Base-by-base conservation (phyloP, 2,329 filamentous ascomycete genomes). In the Colletotrichum zoysiae region DNA sequence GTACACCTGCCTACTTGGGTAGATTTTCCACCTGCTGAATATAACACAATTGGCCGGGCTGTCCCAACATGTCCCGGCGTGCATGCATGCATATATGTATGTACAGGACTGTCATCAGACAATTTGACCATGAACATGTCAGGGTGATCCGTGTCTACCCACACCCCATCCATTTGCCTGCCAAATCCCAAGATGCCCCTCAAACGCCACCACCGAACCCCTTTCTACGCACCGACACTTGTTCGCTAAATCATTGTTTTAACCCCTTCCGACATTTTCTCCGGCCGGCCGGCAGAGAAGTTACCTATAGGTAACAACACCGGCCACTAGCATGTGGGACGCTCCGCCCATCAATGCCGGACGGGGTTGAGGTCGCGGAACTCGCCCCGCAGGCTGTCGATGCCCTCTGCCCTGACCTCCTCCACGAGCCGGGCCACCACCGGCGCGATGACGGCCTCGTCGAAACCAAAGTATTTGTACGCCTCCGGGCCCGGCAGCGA, bases 391-490 rank as follows among this genome's bases (percentile, higher is more conserved):
- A 78, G 64, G 26, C 67, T 71, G 38, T 76, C 75, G 5, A 77
- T 58, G 16, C 75, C 77, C 30, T 77, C 70, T 20, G 58, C 69
- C 35, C 69, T 71, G 12, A 79, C 76, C 33, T 78, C 74, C 26
- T 74, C 75, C 35, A 75, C 74, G 23, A 79, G 69, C 63, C 74
- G 79, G 16, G 76, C 76, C 7, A 86, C 83, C 74, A 77, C 74
- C 3, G 76, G 75, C 5, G 79, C 79, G 57, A 82, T 82, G 73
- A 86, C 82, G 3, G 77, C 78, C 3, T 79, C 80, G 65, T 87
- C 84, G 73, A 85, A 89, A 0, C 86, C 85, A 74, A 89, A 89
- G 74, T 84, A 84, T 72, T 84, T 82, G 74, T 89, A 89, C 3
- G 85, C 86, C 16, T 81, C 82, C 70, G 85, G 84, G 0, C 87